Evolutionary conservation across 2,329 filamentous ascomycete genomes (phyloP).

Genomic region (Stachybotrys elegans): DNA sequence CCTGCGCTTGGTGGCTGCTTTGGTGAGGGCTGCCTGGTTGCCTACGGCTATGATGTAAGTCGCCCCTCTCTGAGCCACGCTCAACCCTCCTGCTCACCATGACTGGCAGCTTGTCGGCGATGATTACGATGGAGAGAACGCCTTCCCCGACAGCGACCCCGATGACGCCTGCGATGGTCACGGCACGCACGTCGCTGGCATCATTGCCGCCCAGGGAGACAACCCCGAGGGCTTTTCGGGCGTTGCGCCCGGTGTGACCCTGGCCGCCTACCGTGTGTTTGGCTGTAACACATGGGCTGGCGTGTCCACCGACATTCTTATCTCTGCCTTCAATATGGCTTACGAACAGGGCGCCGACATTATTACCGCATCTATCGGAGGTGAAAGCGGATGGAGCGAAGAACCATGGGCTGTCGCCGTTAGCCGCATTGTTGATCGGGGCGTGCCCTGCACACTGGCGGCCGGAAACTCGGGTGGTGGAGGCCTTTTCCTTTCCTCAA

Average conservation of each 20-base stretch:
- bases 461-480: constrained; percentile 43
- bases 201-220: constrained; percentile 50
- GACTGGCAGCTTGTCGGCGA: constrained; percentile 44
- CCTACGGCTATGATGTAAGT: constrained; percentile 43
- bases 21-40: constrained; percentile 52
- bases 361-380: constrained; percentile 52
- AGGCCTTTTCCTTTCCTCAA: constrained; percentile 42
- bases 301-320: constrained; percentile 50
- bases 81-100: not conserved
- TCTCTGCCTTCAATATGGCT: constrained; percentile 54
- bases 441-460: constrained; percentile 48
- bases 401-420: constrained; percentile 45
- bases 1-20: constrained; percentile 61
- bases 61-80: not conserved
- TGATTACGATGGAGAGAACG: constrained; percentile 35
- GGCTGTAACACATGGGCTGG: constrained; percentile 46
- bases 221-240: constrained; percentile 50
- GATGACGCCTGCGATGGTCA: constrained; percentile 51
- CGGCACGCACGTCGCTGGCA: constrained; percentile 58
- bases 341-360: constrained; percentile 55
- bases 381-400: constrained; percentile 45
- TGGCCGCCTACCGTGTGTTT: constrained; percentile 54
- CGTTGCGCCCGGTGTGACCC: constrained; percentile 48
- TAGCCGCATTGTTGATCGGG: constrained; percentile 46
- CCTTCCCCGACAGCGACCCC: constrained; percentile 43